Evolutionary conservation across 2,329 filamentous ascomycete species (phyloP).

Genomic region (Aspergillus japonicus): DNA sequence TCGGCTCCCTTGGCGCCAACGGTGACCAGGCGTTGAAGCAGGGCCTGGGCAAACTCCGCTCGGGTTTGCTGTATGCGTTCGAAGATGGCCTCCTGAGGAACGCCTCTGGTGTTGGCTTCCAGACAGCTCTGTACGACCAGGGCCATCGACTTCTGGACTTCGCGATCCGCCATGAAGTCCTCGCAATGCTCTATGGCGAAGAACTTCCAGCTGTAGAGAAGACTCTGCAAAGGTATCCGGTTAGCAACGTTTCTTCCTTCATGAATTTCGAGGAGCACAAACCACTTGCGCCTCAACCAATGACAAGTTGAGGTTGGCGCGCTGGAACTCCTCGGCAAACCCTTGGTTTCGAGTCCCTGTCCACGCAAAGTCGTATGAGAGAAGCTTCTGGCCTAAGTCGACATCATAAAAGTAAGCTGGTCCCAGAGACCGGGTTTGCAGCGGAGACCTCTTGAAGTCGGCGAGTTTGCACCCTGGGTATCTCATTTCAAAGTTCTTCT

Average conservation of each 20-base stretch:
- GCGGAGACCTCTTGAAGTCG: constrained; percentile 73
- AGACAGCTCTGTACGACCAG: constrained; percentile 76
- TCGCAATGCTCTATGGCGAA: constrained; percentile 80
- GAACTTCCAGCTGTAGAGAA: constrained; percentile 88
- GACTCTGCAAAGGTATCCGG: constrained; percentile 51
- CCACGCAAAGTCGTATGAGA: constrained; percentile 79
- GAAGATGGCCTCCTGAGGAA: constrained; percentile 78
- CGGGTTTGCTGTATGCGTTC: constrained; percentile 71
- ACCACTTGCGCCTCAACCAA: constrained; percentile 89
- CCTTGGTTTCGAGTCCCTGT: constrained; percentile 64
- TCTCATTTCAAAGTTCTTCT: constrained; percentile 76
- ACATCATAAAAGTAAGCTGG: constrained; percentile 81
- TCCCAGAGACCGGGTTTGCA: constrained; percentile 67
- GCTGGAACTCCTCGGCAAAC: constrained; percentile 77
- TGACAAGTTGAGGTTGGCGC: constrained; percentile 86
- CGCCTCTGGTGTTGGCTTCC: constrained; percentile 68
- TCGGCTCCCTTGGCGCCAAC: constrained; percentile 51
- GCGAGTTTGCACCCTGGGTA: constrained; percentile 72
- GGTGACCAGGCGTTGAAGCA: constrained; percentile 75
- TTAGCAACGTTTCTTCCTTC: constrained; percentile 25
- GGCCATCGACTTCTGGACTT: constrained; percentile 68
- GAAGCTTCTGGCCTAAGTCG: constrained; percentile 69
- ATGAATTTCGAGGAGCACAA: constrained; percentile 35
- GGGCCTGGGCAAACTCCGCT: constrained; percentile 75
- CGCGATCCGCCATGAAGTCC: constrained; percentile 52